Percentiles rank a stretch among this genome's conserved stretches.
phyloP scores from a whole-genome alignment of 192 early-diverging fungal species.

The Geranomyces michiganensis region DNA sequence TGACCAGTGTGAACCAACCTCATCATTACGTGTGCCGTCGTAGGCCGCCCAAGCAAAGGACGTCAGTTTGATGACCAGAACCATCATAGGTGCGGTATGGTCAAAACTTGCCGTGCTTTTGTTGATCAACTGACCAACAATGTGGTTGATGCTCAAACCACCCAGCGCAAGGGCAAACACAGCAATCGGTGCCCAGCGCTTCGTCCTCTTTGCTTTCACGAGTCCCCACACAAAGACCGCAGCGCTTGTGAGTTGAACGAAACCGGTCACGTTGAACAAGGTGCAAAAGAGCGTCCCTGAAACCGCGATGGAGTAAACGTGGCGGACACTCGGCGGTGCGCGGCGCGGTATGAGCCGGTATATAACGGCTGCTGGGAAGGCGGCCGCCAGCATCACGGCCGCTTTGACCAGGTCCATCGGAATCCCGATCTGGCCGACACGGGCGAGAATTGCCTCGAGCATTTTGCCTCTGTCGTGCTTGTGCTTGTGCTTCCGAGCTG shows the following conservation, averaged over 20 bases:
- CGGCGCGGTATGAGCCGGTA: constrained; percentile 32
- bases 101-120: constrained; percentile 67
- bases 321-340: constrained; percentile 25
- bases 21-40: constrained; percentile 68
- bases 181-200: constrained; percentile 33
- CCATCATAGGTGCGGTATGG: constrained; percentile 91
- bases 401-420: constrained; percentile 23
- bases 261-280: constrained; percentile 42
- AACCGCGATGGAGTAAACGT: constrained; percentile 48
- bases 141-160: constrained; percentile 39
- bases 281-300: constrained; percentile 36
- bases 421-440: background rate
- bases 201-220: constrained; percentile 2
- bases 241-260: constrained; percentile 37
- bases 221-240: constrained; percentile 34
- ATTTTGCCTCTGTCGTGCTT: background rate
- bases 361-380: constrained; percentile 32
- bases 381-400: constrained; percentile 24
- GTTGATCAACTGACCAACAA: constrained; percentile 34
- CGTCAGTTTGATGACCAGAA: constrained; percentile 89
- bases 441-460: constrained; percentile 4
- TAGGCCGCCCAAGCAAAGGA: constrained; percentile 82
- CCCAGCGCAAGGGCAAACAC: constrained; percentile 42
- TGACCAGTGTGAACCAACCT: constrained; percentile 24
- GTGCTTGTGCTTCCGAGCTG: no score